These are phyloP conservation scores for Phytophthora brassicae DNA, from an alignment of 352 stramenopile species.

Conservation along the genomic window DNA sequence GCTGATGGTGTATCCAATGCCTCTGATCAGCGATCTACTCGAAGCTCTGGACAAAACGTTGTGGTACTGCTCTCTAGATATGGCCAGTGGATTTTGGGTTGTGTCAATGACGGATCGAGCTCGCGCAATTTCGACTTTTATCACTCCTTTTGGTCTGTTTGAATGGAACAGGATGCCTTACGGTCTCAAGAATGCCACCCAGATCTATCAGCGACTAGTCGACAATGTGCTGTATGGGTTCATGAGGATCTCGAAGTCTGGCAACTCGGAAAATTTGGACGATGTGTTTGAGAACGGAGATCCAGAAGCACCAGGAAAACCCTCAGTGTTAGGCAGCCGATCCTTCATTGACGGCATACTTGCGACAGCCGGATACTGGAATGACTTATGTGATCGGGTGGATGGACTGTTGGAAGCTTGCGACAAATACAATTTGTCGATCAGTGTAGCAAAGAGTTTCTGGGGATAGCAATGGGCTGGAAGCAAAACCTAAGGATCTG, in stretches of 20 bases:
- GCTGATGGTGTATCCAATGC: background rate
- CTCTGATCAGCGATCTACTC: too few species aligned
- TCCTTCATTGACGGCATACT: background rate
- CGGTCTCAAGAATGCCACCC: background rate
- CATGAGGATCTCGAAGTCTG: background rate
- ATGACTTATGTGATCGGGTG: background rate
- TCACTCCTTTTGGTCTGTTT: background rate
- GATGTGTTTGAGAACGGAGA: background rate
- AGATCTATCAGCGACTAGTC: background rate
- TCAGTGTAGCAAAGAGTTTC: slow-evolving; percentile 32
- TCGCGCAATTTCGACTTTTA: background rate
- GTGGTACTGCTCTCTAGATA: background rate
- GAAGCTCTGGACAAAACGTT: background rate
- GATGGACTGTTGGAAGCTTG: background rate
- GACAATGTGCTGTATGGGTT: background rate
- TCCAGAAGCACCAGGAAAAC: background rate
- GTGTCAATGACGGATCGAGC: background rate
- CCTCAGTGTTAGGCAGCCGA: background rate
- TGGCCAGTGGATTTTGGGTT: background rate
- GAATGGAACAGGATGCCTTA: background rate
- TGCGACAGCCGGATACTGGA: background rate
- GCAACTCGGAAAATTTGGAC: too few species aligned
- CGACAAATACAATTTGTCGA: slow-evolving; percentile 6
- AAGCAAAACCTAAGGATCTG: slow-evolving; percentile 13
- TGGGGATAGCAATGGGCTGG: slow-evolving; percentile 16